These are phyloP conservation scores for Fusarium longipes DNA, from an alignment of 2,329 filamentous ascomycete species.

Conservation along the genomic window DNA sequence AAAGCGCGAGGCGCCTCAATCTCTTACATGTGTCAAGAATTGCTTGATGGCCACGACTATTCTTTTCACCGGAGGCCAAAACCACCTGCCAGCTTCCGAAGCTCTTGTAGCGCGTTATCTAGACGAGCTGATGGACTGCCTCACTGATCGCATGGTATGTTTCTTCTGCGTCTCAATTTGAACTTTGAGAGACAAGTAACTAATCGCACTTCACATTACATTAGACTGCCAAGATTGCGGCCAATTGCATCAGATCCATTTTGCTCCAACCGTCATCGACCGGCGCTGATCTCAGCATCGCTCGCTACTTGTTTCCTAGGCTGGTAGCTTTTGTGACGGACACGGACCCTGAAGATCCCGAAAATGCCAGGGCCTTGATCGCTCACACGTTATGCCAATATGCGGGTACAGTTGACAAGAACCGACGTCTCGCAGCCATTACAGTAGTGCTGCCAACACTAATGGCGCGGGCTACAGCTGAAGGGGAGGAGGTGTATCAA, in stretches of 20 bases:
- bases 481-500: conserved; percentile 69
- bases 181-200: neutral
- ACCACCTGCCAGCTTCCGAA: conserved; percentile 79
- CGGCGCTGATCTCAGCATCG: conserved; percentile 76
- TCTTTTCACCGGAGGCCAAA: conserved; percentile 83
- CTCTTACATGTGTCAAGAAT: conserved; percentile 92
- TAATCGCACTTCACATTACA: conserved; percentile 27
- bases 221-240: conserved; percentile 86
- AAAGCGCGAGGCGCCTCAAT: conserved; percentile 78
- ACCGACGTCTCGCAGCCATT: conserved; percentile 70
- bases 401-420: conserved; percentile 61
- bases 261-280: conserved; percentile 74
- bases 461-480: conserved; percentile 75
- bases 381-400: conserved; percentile 82
- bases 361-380: conserved; percentile 76
- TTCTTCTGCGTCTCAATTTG: neutral
- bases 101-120: conserved; percentile 79
- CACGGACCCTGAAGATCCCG: conserved; percentile 80
- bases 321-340: conserved; percentile 80
- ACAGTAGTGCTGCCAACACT: conserved; percentile 82
- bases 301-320: conserved; percentile 78
- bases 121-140: conserved; percentile 84
- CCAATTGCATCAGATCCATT: conserved; percentile 88
- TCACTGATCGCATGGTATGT: conserved; percentile 80
- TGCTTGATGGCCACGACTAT: conserved; percentile 89